Evolutionary conservation across 345 rosid species (phyloP).

Genomic region (Tarenaya hassleriana): DNA sequence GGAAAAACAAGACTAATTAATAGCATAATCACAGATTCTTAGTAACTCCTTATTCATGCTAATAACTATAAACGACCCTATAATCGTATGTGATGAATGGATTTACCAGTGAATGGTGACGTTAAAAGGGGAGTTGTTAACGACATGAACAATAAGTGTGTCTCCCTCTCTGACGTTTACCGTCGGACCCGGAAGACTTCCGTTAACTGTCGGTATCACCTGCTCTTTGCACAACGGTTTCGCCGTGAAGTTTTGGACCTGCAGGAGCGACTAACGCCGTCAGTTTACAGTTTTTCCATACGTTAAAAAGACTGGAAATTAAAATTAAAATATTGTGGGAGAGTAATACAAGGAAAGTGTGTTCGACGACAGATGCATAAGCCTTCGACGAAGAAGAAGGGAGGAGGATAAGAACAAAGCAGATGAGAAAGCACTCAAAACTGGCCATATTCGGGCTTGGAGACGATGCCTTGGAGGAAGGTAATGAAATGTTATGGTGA

Average conservation of each 20-base stretch:
- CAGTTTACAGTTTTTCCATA: background rate
- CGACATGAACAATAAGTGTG: conserved; percentile 57
- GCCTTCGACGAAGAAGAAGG: conserved; percentile 35
- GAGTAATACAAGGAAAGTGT: conserved; percentile 47
- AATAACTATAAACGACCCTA: too few relatives aligned
- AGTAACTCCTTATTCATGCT: too few relatives aligned
- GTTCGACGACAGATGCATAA: conserved; percentile 61
- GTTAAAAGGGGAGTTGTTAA: conserved; percentile 68
- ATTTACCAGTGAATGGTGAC: conserved; percentile 78
- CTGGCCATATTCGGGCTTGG: too few relatives aligned
- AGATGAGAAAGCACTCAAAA: background rate
- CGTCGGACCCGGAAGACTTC: conserved; percentile 66
- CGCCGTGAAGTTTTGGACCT: conserved; percentile 54
- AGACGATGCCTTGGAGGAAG: too few relatives aligned
- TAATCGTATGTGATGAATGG: background rate
- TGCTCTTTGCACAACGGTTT: conserved; percentile 45
- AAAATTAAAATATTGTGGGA: background rate
- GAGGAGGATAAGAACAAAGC: conserved; percentile 6
- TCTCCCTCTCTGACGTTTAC: conserved; percentile 65
- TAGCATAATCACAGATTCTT: too few relatives aligned
- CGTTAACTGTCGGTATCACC: conserved; percentile 60
- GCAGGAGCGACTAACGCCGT: conserved; percentile 6
- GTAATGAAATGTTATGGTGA: too few relatives aligned
- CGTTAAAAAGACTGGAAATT: too few relatives aligned
- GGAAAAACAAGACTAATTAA: background rate